phyloP scores from a whole-genome alignment of 2,329 filamentous ascomycete genomes.

The Sphaerulina musiva region DNA sequence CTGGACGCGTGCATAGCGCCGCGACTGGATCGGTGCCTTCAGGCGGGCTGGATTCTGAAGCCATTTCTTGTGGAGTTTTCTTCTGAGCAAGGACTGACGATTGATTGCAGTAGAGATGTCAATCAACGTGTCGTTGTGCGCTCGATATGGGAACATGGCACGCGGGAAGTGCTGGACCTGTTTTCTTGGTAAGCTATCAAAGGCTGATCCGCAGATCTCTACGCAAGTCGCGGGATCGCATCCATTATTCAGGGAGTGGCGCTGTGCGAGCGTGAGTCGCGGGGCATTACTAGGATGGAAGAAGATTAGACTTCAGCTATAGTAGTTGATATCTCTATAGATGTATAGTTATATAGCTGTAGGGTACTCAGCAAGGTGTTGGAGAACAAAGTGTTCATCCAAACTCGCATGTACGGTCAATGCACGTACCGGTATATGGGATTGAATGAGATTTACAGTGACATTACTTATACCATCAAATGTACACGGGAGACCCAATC shows the following conservation, averaged over 20 bases:
- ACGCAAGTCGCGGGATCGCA: background rate
- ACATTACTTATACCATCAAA: background rate
- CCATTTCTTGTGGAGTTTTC: background rate
- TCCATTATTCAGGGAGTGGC: background rate
- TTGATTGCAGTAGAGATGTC: background rate
- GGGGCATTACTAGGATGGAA: too few species aligned
- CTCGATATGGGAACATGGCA: background rate
- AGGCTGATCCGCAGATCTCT: background rate
- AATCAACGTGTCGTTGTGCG: too few species aligned
- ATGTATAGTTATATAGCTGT: too few species aligned
- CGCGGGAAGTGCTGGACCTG: background rate
- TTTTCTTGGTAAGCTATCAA: background rate
- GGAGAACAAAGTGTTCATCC: too few species aligned
- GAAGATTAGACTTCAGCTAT: too few species aligned
- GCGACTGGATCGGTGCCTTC: slow-evolving; percentile 1
- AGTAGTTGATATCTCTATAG: too few species aligned
- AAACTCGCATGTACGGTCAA: too few species aligned
- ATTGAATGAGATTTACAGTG: too few species aligned
- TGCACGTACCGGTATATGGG: too few species aligned
- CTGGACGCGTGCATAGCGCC: slow-evolving; percentile 17
- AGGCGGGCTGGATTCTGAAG: background rate
- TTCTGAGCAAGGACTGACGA: background rate
- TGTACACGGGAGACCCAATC: background rate
- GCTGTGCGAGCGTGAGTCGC: background rate
- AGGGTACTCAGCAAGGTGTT: too few species aligned